Conservation (phyloP, 2,329 filamentous ascomycete genomes). For the Nothopassalora personata region DNA sequence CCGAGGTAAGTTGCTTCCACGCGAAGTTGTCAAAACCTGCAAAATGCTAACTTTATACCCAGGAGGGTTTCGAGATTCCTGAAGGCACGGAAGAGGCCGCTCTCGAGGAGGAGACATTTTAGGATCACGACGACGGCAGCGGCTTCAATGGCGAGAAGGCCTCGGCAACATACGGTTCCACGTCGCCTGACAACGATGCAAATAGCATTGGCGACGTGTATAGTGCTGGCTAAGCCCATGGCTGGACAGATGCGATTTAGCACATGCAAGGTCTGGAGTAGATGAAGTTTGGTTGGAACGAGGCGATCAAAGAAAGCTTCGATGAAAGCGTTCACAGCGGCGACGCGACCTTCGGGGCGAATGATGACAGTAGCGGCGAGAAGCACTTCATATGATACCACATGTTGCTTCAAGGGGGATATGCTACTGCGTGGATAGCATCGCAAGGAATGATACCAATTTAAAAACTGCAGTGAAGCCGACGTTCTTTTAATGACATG, state of each 20-base stretch:
- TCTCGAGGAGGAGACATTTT: conserved; percentile 79
- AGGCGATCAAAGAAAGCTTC: conserved; percentile 5
- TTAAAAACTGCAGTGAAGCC: neutral
- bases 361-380: neutral
- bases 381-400: conserved; percentile 14
- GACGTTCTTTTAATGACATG: too few species aligned
- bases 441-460: conserved; percentile 3
- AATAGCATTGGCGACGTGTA: neutral
- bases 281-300: neutral
- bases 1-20: conserved; percentile 55
- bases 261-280: neutral
- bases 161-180: neutral
- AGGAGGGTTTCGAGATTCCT: conserved; percentile 74
- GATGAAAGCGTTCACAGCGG: neutral
- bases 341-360: neutral
- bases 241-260: neutral
- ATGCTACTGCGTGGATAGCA: conserved; percentile 1
- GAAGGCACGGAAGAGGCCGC: conserved; percentile 58
- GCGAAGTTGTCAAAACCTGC: neutral
- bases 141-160: neutral
- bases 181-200: neutral
- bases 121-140: conserved; percentile 4
- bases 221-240: too few species aligned
- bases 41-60: conserved; percentile 6
- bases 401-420: conserved; percentile 2